Evolutionary conservation across 2,329 filamentous ascomycete genomes (phyloP).

Genomic region (Didymellaceae sp.): DNA sequence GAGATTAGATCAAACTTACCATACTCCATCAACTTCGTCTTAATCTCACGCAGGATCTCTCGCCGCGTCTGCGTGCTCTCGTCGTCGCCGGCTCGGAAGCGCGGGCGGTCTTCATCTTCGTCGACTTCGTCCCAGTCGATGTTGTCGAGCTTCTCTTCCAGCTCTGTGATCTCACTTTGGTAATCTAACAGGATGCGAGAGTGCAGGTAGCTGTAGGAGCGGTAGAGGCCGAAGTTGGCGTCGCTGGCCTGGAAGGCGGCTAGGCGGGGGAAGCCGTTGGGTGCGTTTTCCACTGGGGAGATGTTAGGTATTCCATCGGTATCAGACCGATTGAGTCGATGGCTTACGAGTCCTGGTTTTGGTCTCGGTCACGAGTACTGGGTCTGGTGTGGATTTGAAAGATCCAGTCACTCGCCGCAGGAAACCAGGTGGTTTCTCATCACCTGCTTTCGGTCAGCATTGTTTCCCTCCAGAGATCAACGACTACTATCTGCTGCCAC

Average conservation of each 20-base stretch:
- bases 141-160: conserved; percentile 49
- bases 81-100: conserved; percentile 20
- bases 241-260: conserved; percentile 51
- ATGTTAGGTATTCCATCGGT: background rate
- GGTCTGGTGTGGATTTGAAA: conserved; percentile 41
- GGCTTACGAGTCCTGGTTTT: conserved; percentile 42
- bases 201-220: conserved; percentile 50
- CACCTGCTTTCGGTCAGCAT: conserved; percentile 27
- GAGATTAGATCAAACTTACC: conserved; percentile 23
- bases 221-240: conserved; percentile 50
- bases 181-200: conserved; percentile 47
- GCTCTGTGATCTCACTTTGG: conserved; percentile 47
- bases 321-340: background rate
- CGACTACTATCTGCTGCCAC: background rate
- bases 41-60: conserved; percentile 41
- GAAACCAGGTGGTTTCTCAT: conserved; percentile 31
- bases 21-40: conserved; percentile 44
- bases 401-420: conserved; percentile 38
- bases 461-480: background rate
- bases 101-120: conserved; percentile 13
- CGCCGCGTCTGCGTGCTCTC: conserved; percentile 25
- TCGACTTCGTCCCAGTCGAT: conserved; percentile 43
- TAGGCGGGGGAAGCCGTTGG: conserved; percentile 49
- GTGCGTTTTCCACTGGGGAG: conserved; percentile 44
- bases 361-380: conserved; percentile 38